phyloP scores from a whole-genome alignment of 1,284 basidiomycete genomes.

The Ustilago sp. region DNA sequence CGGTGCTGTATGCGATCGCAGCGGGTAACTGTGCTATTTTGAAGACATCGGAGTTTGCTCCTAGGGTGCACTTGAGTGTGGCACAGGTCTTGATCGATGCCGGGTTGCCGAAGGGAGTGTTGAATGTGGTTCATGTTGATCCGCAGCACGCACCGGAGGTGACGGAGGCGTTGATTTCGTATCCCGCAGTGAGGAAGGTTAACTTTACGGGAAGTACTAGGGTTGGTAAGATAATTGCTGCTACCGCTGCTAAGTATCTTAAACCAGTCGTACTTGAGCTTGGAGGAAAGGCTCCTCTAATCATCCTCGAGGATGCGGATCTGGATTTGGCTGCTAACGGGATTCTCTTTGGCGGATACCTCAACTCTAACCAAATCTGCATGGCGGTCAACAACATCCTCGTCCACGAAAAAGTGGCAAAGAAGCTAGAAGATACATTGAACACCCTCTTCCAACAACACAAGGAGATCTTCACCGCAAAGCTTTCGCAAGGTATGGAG shows the following conservation, averaged over 20 bases:
- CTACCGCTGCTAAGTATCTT: conserved; percentile 84
- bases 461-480: conserved; percentile 66
- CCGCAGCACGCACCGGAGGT: conserved; percentile 72
- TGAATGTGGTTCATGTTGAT: conserved; percentile 75
- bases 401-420: conserved; percentile 72
- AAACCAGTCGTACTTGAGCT: conserved; percentile 71
- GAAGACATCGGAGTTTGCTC: conserved; percentile 75
- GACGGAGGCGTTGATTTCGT: conserved; percentile 74
- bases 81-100: conserved; percentile 73
- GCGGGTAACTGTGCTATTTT: conserved; percentile 78
- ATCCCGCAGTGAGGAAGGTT: conserved; percentile 73
- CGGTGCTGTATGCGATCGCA: conserved; percentile 74
- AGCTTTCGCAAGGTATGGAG: conserved; percentile 25
- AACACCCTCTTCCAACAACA: conserved; percentile 70
- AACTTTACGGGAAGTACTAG: conserved; percentile 73
- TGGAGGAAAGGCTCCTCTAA: conserved; percentile 72
- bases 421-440: conserved; percentile 71
- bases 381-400: conserved; percentile 80
- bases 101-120: conserved; percentile 76
- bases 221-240: conserved; percentile 86
- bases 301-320: conserved; percentile 76
- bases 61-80: conserved; percentile 73
- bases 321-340: conserved; percentile 74
- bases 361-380: conserved; percentile 78
- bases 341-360: conserved; percentile 73